Conservation (phyloP, 345 rosid genomes). For the Acer saccharum region DNA sequence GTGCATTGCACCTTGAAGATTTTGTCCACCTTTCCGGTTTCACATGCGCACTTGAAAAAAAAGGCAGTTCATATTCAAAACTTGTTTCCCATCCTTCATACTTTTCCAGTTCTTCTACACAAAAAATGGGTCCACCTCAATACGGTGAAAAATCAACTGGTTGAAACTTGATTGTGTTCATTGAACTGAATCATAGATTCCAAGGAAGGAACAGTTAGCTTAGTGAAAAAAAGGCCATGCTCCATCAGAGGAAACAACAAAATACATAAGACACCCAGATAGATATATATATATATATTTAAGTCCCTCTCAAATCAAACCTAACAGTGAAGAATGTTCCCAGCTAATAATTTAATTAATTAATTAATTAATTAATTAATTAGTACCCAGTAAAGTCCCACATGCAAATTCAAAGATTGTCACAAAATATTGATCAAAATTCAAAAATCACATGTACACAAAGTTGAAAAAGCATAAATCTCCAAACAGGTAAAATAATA, state of each 20-base stretch:
- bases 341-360: no score
- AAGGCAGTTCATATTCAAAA: not conserved
- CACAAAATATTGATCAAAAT: not conserved
- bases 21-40: no score
- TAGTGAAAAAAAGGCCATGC: not conserved
- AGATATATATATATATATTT: no score
- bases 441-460: not conserved
- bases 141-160: not conserved
- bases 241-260: not conserved
- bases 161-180: not conserved
- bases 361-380: no score
- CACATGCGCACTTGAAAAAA: not conserved
- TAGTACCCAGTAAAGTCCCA: not conserved
- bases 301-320: no score
- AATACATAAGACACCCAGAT: no score
- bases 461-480: not conserved
- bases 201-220: not conserved
- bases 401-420: not conserved
- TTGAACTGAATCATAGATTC: constrained; percentile 3
- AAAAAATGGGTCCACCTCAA: not conserved
- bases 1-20: no score
- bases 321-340: not conserved
- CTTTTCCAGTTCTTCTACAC: not conserved
- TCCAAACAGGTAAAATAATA: not conserved
- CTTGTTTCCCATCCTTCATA: not conserved